A percentile compares a stretch with the other conserved stretches of the same genome.
Evolutionary conservation across 2,329 filamentous ascomycete species (phyloP).

Genomic region (Ploettnerulaceae sp.): DNA sequence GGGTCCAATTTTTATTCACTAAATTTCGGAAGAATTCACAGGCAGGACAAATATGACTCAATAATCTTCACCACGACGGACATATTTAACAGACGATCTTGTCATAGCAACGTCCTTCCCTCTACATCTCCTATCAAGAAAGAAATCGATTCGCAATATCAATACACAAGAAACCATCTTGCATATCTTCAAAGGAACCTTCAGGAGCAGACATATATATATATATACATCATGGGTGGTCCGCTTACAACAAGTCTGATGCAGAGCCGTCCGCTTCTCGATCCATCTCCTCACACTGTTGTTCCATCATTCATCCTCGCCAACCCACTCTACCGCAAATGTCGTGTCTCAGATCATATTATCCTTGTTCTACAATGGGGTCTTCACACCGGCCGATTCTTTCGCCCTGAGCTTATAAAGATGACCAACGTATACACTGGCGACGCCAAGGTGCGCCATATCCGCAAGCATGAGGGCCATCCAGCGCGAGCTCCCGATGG

Average conservation of each 20-base stretch:
- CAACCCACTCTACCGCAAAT: constrained; percentile 4
- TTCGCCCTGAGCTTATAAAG: background rate
- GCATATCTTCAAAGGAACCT: too few relatives aligned
- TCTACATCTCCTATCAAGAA: too few relatives aligned
- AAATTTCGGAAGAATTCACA: too few relatives aligned
- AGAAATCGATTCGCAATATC: too few relatives aligned
- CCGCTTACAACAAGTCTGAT: background rate
- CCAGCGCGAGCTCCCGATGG: constrained; percentile 4
- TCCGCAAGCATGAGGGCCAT: constrained; percentile 4
- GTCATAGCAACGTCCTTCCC: too few relatives aligned
- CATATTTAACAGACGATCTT: too few relatives aligned
- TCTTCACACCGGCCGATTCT: background rate
- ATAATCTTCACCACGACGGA: too few relatives aligned
- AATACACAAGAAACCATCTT: too few relatives aligned
- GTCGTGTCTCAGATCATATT: constrained; percentile 3
- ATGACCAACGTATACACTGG: constrained; percentile 5
- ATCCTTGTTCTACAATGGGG: constrained; percentile 7
- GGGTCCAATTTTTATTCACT: too few relatives aligned
- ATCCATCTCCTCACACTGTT: background rate
- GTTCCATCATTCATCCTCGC: constrained; percentile 1
- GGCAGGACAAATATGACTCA: too few relatives aligned
- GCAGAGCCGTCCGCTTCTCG: constrained; percentile 3
- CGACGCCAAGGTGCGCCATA: background rate
- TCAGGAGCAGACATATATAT: too few relatives aligned
- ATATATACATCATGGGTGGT: background rate